Percentiles rank a stretch among this genome's conserved stretches.
Conservation (phyloP, 1,284 basidiomycete species). For the Puccinia horiana region DNA sequence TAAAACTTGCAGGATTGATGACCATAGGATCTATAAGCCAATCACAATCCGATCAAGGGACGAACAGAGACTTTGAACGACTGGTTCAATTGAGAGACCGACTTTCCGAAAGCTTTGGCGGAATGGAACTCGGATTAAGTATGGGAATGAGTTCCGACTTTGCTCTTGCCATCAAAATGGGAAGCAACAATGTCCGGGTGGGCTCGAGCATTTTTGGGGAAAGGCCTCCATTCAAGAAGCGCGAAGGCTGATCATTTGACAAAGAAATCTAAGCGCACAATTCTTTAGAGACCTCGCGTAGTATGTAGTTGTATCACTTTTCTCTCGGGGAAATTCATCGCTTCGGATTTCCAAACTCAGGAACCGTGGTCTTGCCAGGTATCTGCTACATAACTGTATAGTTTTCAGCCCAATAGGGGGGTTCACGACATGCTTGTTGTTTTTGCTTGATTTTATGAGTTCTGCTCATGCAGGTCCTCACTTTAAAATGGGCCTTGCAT, state of each 20-base stretch:
- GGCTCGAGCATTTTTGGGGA: constrained; percentile 87
- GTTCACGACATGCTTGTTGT: too few species aligned
- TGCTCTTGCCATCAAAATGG: constrained; percentile 77
- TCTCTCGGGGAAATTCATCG: too few species aligned
- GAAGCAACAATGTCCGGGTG: constrained; percentile 84
- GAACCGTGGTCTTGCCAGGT: too few species aligned
- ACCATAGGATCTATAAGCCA: constrained; percentile 84
- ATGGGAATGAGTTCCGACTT: constrained; percentile 99
- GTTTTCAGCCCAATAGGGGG: too few species aligned
- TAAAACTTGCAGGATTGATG: constrained; percentile 85
- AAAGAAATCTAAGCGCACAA: too few species aligned
- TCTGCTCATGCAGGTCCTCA: too few species aligned
- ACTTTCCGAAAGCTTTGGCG: constrained; percentile 63
- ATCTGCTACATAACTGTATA: too few species aligned
- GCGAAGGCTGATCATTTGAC: constrained; percentile 2
- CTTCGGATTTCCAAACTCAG: too few species aligned
- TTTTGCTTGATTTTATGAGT: too few species aligned
- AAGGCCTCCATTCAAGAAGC: constrained; percentile 53
- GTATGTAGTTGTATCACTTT: too few species aligned
- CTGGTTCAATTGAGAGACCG: constrained; percentile 69
- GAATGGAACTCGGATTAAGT: constrained; percentile 70
- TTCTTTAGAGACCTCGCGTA: too few species aligned
- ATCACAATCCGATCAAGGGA: constrained; percentile 65
- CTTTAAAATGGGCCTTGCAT: too few species aligned
- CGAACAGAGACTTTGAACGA: constrained; percentile 79